Conservation (phyloP, 1,284 basidiomycete genomes). For the Trametes pubescens region DNA sequence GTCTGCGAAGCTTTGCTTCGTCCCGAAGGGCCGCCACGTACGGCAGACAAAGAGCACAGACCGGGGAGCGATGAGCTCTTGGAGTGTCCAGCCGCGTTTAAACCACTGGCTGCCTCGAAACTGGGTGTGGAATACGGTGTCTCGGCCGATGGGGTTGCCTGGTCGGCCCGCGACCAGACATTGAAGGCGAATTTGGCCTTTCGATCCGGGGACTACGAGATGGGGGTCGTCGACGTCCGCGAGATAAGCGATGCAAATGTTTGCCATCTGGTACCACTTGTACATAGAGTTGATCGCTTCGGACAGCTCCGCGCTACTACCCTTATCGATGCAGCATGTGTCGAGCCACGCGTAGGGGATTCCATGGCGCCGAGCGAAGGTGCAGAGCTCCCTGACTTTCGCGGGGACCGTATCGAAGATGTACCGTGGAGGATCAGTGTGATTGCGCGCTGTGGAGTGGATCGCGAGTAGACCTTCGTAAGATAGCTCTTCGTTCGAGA, state of each 20-base stretch:
- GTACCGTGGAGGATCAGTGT: slow-evolving; percentile 1
- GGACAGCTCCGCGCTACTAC: slow-evolving; percentile 19
- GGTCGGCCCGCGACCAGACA: neutral
- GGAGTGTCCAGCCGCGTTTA: neutral
- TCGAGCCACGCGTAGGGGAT: slow-evolving; percentile 13
- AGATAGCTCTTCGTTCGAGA: slow-evolving; percentile 6
- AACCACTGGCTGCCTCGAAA: slow-evolving; percentile 2
- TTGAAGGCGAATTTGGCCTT: neutral
- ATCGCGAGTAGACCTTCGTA: slow-evolving; percentile 6
- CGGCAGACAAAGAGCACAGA: slow-evolving; percentile 5
- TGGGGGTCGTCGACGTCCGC: slow-evolving; percentile 6
- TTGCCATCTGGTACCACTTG: slow-evolving; percentile 15
- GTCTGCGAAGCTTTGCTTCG: slow-evolving; percentile 6
- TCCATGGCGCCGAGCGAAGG: slow-evolving; percentile 3
- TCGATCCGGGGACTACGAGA: too few relatives aligned
- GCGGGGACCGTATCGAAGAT: slow-evolving; percentile 8
- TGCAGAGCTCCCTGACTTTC: neutral
- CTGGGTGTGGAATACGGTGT: neutral
- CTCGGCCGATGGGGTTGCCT: neutral
- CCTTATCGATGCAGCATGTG: slow-evolving; percentile 18
- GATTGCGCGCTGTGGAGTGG: neutral
- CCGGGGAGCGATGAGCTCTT: slow-evolving; percentile 10
- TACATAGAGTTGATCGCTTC: slow-evolving; percentile 18
- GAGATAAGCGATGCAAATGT: slow-evolving; percentile 16
- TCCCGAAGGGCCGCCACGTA: slow-evolving; percentile 8